phyloP scores from a whole-genome alignment of 805 yeast species.

The Yarrowia yakushimensis region DNA sequence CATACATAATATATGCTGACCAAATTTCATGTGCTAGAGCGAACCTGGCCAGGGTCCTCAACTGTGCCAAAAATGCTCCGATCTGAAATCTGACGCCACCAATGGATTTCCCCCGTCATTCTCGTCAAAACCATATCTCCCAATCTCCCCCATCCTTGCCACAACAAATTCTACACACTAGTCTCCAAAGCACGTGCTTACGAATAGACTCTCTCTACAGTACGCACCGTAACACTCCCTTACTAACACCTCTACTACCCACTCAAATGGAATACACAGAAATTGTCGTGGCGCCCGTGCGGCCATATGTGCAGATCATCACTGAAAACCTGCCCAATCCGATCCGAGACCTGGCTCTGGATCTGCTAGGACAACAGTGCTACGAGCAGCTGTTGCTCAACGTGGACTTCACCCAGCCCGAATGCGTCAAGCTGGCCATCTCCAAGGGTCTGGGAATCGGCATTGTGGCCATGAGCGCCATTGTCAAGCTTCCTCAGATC shows the following conservation, averaged over 20 bases:
- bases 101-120: background rate
- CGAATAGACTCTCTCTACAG: background rate
- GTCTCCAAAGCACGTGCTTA: background rate
- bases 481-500: conserved; percentile 45
- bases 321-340: conserved; percentile 32
- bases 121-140: background rate
- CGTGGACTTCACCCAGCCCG: conserved; percentile 32
- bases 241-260: background rate
- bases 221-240: background rate
- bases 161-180: background rate
- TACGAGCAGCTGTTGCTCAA: conserved; percentile 31
- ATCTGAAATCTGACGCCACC: background rate
- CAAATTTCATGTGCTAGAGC: background rate
- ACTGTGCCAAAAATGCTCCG: too few species aligned
- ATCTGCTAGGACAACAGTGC: conserved; percentile 32
- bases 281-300: conserved; percentile 27
- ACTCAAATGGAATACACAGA: conserved; percentile 26
- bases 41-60: too few species aligned
- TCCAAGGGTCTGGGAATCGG: conserved; percentile 40
- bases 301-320: conserved; percentile 27
- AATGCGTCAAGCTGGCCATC: conserved; percentile 36
- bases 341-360: conserved; percentile 29
- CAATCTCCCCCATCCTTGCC: background rate
- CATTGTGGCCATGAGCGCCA: conserved; percentile 40
- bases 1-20: too few species aligned